Conservation (phyloP, 2,329 filamentous ascomycete species). For the Alternaria tenuissima region DNA sequence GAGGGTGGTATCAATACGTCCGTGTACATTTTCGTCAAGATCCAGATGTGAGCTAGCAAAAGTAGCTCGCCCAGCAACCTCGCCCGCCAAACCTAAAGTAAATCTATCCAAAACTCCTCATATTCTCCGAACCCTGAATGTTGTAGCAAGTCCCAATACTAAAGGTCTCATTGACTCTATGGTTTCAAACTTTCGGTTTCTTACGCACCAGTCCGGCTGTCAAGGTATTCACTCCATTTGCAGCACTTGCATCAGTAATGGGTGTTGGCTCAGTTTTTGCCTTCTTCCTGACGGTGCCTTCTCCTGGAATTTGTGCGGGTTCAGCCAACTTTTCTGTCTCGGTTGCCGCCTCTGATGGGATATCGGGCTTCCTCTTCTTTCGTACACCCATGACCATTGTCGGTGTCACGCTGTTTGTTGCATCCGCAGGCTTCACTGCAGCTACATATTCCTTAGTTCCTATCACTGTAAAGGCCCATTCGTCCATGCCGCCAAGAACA, state of each 20-base stretch:
- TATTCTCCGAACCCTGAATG: background rate
- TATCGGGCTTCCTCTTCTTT: constrained; percentile 48
- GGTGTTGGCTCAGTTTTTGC: constrained; percentile 34
- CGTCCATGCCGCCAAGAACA: constrained; percentile 42
- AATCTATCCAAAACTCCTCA: background rate
- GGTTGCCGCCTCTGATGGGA: constrained; percentile 10
- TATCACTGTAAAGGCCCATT: constrained; percentile 40
- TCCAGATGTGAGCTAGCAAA: background rate
- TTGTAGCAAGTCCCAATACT: too few relatives aligned
- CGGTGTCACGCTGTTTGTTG: constrained; percentile 19
- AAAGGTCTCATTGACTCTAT: background rate
- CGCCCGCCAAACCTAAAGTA: background rate
- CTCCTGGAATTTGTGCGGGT: constrained; percentile 26
- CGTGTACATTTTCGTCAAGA: background rate
- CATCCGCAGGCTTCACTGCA: background rate
- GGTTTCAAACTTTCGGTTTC: constrained; percentile 41
- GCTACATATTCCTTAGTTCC: constrained; percentile 33
- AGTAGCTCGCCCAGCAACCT: constrained; percentile 32
- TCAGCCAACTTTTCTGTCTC: constrained; percentile 9
- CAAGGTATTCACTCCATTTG: constrained; percentile 40
- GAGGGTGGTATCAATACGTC: background rate
- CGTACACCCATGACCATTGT: constrained; percentile 41
- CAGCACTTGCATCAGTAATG: constrained; percentile 9
- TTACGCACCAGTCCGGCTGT: constrained; percentile 44
- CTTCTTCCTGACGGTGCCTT: constrained; percentile 45